phyloP scores from a whole-genome alignment of 2,329 filamentous ascomycete genomes.

The Ophiostoma himal-ulmi region DNA sequence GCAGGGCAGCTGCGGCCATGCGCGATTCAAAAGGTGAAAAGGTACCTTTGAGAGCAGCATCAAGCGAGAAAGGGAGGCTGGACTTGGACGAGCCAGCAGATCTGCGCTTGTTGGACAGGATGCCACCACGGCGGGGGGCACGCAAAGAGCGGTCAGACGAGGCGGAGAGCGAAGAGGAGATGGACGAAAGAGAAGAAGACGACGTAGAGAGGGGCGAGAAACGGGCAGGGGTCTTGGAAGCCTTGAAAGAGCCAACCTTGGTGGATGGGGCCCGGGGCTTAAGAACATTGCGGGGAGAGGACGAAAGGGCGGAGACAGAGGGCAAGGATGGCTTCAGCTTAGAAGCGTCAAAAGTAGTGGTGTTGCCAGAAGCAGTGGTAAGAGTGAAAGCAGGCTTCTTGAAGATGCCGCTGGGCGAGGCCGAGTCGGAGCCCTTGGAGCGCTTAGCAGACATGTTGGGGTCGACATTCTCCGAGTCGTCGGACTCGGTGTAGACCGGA shows the following conservation, averaged over 20 bases:
- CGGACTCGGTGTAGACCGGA: slow-evolving; percentile 42
- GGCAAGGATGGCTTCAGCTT: slow-evolving; percentile 8
- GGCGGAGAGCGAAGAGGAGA: slow-evolving; percentile 35
- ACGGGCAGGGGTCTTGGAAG: slow-evolving; percentile 30
- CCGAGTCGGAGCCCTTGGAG: slow-evolving; percentile 45
- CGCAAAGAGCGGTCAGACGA: slow-evolving; percentile 59
- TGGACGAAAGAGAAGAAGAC: slow-evolving; percentile 52
- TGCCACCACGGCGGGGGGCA: slow-evolving; percentile 50
- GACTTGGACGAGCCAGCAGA: slow-evolving; percentile 48
- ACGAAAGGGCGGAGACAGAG: background rate
- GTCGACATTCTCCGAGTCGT: slow-evolving; percentile 59
- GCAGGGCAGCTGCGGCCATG: slow-evolving; percentile 27
- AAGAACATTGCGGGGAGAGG: slow-evolving; percentile 38
- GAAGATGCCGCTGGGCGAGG: slow-evolving; percentile 41
- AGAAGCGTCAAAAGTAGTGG: slow-evolving; percentile 34
- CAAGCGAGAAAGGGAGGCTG: slow-evolving; percentile 69
- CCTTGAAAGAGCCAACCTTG: slow-evolving; percentile 34
- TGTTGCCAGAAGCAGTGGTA: slow-evolving; percentile 34
- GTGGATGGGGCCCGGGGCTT: slow-evolving; percentile 49
- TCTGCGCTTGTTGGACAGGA: slow-evolving; percentile 49
- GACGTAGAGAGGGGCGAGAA: slow-evolving; percentile 34
- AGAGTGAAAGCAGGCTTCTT: slow-evolving; percentile 46
- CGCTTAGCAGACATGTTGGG: slow-evolving; percentile 54
- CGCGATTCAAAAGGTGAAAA: slow-evolving; percentile 54
- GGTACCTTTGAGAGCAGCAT: slow-evolving; percentile 74